Base-by-base conservation (phyloP, 1,284 basidiomycete species). In the Moesziomyces globuligerus region DNA sequence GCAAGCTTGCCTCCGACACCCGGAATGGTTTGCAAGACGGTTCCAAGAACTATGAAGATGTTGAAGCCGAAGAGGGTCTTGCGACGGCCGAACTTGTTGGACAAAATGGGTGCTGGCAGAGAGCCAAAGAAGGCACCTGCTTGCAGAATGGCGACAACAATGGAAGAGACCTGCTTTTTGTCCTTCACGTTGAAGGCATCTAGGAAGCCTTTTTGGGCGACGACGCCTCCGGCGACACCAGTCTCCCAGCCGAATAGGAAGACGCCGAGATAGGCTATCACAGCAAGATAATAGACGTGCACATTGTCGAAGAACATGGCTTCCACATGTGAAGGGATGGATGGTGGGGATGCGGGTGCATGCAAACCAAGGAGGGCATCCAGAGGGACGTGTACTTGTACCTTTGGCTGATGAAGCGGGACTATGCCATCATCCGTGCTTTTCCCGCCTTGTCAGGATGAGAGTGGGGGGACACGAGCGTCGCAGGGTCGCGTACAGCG, bases 181-280 rank as follows among this genome's bases (percentile, higher is more conserved):
- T 85, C 86, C 8, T 86, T 88, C 24, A 91, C 85, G 7, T 87
- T 87, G 74, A 91, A 92, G 41, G 87, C 85, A 9, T 83, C 48
- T 66, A 87, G 83, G 84, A 92, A 92, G 70, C 87, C 88, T 4
- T 80, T 70, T 42, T 88, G 86, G 17, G 85, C 85, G 25, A 91
- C 89, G 48, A 90, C 88, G 39, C 89, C 89, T 40, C 89, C 89
- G 36, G 88, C 89, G 53, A 86, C 84, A 72, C 86, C 84, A 28
- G 86, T 87, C 50, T 62, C 90, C 75, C 90, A 91, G 78, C 90
- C 90, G 75, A 91, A 91, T 13, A 91, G 84, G 41, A 91, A 85
- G 72, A 91, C 91, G 13, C 90, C 90, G 87, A 90, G 88, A 81
- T 90, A 91, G 3, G 86, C 88, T 58, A 90, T 84, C 73, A 89